Base-by-base conservation (phyloP, 164 flowering plant species). In the Hamamelis virginiana region DNA sequence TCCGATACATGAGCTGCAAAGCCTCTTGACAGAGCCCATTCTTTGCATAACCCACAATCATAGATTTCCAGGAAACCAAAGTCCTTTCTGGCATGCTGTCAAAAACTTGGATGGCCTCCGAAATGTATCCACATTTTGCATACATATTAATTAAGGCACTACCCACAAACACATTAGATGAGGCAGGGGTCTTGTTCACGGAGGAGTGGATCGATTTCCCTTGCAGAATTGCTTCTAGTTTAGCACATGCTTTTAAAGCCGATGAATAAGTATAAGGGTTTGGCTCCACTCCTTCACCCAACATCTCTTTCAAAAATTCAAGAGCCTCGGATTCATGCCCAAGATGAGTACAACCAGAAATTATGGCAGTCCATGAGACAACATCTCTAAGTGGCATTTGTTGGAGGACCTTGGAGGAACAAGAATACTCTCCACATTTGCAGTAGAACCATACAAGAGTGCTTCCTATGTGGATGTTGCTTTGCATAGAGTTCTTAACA, bases 391-490 rank as follows among this genome's bases (percentile, higher is more conserved):
- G 50, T 43, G 96, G 90, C 94, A 91, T 84, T 44, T 52, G 60
- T 59, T 84, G 81, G 52, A 91, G 90, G 64, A 90, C 89, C 41
- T 74, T 84, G 12, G 80, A 69, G 41, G 94, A 91, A 52, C 57
- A 55, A 48, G 12, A 19, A 50, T 81, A 76, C 62, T 81, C 76
- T 26, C 85, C 87, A 76, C 89, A 90, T 75, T 75, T 85, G 71
- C 93, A 86, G 71, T 94, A 94, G 51, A 91, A 80, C 97, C 97
- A 94, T 14, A 94, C 89, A 12, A 90, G 87, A 18, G 96, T 87
- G 73, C 87, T 91, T 58, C 89, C 96, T 19, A 90, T 66, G 62
- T 86, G 77, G 22, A 81, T 72, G 63, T 87, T 85, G 21, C 60
- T 75, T 53, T 80, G 80, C 18, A 73, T 62, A 8, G 78, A 77